Evolutionary conservation across 345 rosid species (phyloP).

Genomic region (Camelina sativa): DNA sequence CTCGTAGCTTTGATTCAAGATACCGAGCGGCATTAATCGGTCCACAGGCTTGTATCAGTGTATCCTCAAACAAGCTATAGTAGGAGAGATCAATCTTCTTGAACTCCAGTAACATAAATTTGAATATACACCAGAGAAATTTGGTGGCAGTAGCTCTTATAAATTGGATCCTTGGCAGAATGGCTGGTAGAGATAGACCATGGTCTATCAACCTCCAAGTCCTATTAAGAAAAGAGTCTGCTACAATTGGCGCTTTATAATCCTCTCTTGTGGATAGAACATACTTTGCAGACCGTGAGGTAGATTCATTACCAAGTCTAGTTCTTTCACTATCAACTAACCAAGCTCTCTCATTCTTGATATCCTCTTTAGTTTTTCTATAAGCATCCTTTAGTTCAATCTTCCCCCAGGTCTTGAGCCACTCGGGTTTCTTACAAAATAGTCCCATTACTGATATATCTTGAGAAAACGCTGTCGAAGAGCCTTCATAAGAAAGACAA

Average conservation of each 20-base stretch:
- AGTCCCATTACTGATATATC: constrained; percentile 56
- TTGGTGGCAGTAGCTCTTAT: constrained; percentile 63
- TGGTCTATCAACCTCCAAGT: constrained; percentile 65
- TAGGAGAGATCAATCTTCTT: constrained; percentile 47
- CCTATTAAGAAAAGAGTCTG: constrained; percentile 55
- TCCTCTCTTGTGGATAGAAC: constrained; percentile 61
- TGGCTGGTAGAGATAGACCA: constrained; percentile 53
- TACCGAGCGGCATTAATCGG: constrained; percentile 71
- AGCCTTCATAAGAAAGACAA: constrained; percentile 48
- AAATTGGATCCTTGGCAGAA: constrained; percentile 53
- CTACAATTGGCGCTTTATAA: constrained; percentile 64
- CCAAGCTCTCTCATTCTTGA: constrained; percentile 67
- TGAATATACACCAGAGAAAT: constrained; percentile 71
- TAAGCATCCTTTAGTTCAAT: constrained; percentile 75
- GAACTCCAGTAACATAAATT: constrained; percentile 57
- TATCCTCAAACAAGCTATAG: constrained; percentile 44
- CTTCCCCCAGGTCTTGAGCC: constrained; percentile 85
- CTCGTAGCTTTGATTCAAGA: constrained; percentile 64
- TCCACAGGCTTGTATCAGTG: constrained; percentile 56
- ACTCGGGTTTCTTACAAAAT: constrained; percentile 63
- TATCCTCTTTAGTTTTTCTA: constrained; percentile 62
- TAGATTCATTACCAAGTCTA: constrained; percentile 22
- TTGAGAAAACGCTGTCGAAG: constrained; percentile 46
- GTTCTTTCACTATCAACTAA: constrained; percentile 36
- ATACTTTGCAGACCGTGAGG: constrained; percentile 48